Percentiles rank a stretch among this genome's conserved stretches.
Evolutionary conservation across 1,284 basidiomycete species (phyloP).

Genomic region (Rhodotorula sp.): DNA sequence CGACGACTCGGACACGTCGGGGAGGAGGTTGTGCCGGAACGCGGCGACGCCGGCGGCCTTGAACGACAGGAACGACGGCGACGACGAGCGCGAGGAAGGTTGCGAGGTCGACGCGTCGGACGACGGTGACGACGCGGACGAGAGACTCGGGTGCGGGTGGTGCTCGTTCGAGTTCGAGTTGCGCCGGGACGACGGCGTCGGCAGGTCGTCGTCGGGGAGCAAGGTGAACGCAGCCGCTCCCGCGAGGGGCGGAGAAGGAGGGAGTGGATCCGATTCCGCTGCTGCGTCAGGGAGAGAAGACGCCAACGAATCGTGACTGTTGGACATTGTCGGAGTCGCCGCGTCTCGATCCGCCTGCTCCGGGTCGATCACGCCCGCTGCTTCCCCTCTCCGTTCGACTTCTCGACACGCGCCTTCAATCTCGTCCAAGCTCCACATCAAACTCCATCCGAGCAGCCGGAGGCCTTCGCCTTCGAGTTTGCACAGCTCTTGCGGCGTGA

Average conservation of each 20-base stretch:
- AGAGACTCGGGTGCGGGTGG: background rate
- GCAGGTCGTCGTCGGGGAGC: background rate
- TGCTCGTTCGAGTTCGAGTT: background rate
- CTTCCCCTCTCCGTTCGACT: slow-evolving; percentile 4
- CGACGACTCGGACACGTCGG: background rate
- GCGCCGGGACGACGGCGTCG: background rate
- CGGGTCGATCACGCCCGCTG: background rate
- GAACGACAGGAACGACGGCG: background rate
- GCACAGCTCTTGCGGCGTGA: slow-evolving; percentile 32
- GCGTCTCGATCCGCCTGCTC: background rate
- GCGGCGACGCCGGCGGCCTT: background rate
- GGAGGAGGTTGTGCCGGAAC: background rate
- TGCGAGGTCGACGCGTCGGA: slow-evolving; percentile 7
- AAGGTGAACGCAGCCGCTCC: background rate
- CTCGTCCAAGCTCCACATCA: slow-evolving; percentile 26
- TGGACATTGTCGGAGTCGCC: too few species aligned
- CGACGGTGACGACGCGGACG: background rate
- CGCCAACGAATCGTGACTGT: background rate
- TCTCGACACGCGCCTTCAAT: slow-evolving; percentile 15
- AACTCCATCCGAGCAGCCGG: slow-evolving; percentile 28
- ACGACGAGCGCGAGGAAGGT: background rate
- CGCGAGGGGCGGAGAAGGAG: background rate
- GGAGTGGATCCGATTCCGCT: too few species aligned
- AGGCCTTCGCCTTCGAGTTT: slow-evolving; percentile 38
- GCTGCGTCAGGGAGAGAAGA: background rate